Conservation (phyloP, 75 land plant genomes). For the Pinus tabuliformis region DNA sequence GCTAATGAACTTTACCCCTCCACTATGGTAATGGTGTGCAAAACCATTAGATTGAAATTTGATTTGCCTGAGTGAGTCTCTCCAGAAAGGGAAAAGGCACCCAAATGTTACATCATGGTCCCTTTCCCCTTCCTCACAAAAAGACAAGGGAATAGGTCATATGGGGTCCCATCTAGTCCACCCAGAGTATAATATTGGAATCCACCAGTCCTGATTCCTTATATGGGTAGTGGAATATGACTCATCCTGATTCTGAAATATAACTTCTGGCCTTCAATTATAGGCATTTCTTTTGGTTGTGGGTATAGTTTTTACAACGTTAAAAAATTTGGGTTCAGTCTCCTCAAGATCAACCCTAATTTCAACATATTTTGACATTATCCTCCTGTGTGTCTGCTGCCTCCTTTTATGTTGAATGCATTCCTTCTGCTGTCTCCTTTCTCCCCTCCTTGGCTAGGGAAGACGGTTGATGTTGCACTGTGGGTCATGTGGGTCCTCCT, state of each 20-base stretch:
- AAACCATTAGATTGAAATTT: too few relatives aligned
- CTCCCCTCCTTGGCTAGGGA: too few relatives aligned
- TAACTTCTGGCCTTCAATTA: background rate
- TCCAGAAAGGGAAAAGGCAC: too few relatives aligned
- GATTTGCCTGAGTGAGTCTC: too few relatives aligned
- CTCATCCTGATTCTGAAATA: slow-evolving; percentile 1
- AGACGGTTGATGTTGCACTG: background rate
- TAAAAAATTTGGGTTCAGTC: background rate
- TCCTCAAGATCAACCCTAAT: background rate
- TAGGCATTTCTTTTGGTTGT: background rate
- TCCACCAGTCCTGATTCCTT: too few relatives aligned
- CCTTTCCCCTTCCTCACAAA: too few relatives aligned
- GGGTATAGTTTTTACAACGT: background rate
- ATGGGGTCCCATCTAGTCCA: too few relatives aligned
- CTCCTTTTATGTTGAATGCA: slow-evolving; percentile 1
- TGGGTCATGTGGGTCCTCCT: background rate
- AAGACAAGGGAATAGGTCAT: too few relatives aligned
- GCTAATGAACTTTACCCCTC: too few relatives aligned
- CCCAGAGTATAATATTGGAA: too few relatives aligned
- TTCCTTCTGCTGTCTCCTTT: slow-evolving; percentile 4
- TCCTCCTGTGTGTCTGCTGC: slow-evolving; percentile 5
- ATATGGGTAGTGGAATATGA: background rate
- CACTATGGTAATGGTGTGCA: too few relatives aligned
- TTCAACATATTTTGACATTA: background rate
- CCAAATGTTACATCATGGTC: too few relatives aligned